A percentile compares a stretch with the other conserved stretches of the same genome.
Evolutionary conservation across 371 early-diverging fungal genomes (phyloP).

Genomic region (Rhizomucor pusillus): DNA sequence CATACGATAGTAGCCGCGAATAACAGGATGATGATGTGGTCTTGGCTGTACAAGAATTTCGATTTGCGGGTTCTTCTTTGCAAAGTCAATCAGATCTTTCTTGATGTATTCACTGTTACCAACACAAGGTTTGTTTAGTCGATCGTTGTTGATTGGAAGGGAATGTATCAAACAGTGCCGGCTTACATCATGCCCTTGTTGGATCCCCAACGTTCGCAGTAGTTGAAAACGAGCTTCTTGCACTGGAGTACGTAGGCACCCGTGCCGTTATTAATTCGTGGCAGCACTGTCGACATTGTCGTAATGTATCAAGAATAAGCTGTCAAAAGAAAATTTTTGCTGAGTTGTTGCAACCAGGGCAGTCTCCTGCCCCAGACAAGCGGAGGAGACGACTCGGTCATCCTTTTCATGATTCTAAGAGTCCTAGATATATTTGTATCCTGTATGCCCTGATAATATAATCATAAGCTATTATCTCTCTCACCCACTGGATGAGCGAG

Average conservation of each 20-base stretch:
- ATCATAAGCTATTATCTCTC: no score
- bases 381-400: no score
- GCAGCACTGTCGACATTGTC: constrained; percentile 26
- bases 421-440: no score
- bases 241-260: constrained; percentile 82
- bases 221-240: constrained; percentile 79
- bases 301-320: not conserved
- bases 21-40: constrained; percentile 74
- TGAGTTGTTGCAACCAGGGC: no score
- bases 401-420: no score
- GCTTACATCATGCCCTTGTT: constrained; percentile 78
- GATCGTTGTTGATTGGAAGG: not conserved
- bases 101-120: constrained; percentile 65
- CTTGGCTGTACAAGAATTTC: constrained; percentile 78
- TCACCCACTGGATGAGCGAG: no score
- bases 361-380: no score
- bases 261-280: constrained; percentile 72
- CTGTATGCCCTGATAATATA: no score
- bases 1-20: constrained; percentile 76
- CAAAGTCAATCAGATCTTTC: constrained; percentile 63
- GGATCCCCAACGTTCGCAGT: constrained; percentile 85
- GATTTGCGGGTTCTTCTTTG: constrained; percentile 75
- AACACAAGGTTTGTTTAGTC: not conserved
- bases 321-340: no score
- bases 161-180: not conserved